Evolutionary conservation across 2,329 filamentous ascomycete genomes (phyloP).

Genomic region (Colletotrichum cuscutae): DNA sequence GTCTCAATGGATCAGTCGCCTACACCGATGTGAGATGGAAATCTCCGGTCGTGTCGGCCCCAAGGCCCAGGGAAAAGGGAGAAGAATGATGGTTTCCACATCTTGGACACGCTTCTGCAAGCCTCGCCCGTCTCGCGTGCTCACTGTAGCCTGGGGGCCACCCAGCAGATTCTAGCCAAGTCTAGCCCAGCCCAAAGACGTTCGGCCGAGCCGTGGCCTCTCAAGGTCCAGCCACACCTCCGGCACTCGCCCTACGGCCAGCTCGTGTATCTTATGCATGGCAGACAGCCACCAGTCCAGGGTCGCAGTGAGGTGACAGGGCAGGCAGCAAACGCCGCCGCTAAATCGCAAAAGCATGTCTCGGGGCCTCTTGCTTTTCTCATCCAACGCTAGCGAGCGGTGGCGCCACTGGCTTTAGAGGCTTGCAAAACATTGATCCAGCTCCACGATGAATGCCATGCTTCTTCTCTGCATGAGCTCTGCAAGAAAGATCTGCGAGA

Average conservation of each 20-base stretch:
- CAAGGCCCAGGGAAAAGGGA: neutral
- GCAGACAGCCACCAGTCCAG: neutral
- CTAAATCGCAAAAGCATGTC: constrained; percentile 17
- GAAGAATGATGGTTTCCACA: neutral
- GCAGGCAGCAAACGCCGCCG: neutral
- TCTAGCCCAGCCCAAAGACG: constrained; percentile 6
- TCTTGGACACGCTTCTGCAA: neutral
- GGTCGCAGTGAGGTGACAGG: neutral
- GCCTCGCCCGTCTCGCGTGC: constrained; percentile 16
- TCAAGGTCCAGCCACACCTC: constrained; percentile 18
- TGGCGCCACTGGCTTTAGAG: constrained; percentile 27
- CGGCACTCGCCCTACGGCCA: neutral
- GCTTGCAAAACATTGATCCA: constrained; percentile 3
- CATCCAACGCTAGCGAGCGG: constrained; percentile 21
- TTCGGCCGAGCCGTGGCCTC: constrained; percentile 12
- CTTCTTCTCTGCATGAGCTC: neutral
- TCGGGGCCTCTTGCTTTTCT: constrained; percentile 24
- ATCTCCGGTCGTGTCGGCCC: neutral
- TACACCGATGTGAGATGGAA: constrained; percentile 2
- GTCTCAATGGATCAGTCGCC: constrained; percentile 13
- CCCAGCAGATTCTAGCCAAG: constrained; percentile 9
- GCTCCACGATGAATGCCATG: constrained; percentile 9
- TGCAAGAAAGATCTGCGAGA: neutral
- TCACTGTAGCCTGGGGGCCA: constrained; percentile 9
- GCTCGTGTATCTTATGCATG: neutral